These are phyloP conservation scores for Rhynchospora breviuscula DNA, from an alignment of 176 grass and related monocot genomes.

Conservation along the genomic window DNA sequence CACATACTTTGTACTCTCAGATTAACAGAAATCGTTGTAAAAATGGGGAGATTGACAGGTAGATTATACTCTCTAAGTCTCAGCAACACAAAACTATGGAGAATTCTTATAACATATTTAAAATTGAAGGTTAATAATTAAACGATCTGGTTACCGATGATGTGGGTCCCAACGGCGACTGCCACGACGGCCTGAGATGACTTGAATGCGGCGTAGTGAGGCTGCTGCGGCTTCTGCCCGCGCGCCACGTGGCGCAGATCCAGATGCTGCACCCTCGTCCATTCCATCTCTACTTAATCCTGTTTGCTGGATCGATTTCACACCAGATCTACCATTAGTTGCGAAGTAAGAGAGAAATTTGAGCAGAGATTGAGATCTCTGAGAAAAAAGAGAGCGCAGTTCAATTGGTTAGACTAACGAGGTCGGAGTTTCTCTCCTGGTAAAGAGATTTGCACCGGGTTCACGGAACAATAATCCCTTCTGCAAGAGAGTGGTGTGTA, in stretches of 20 bases:
- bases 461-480: background rate
- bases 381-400: background rate
- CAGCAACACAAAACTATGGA: background rate
- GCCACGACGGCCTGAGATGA: conserved; percentile 80
- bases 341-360: background rate
- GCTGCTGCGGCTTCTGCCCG: conserved; percentile 77
- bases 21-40: conserved; percentile 1
- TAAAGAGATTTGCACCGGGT: background rate
- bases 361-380: conserved; percentile 19
- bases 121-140: background rate
- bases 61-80: background rate
- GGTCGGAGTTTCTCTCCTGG: background rate
- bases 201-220: conserved; percentile 77
- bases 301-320: background rate
- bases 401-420: conserved; percentile 9
- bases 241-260: conserved; percentile 90
- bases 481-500: too few relatives aligned
- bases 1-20: background rate
- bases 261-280: conserved; percentile 93
- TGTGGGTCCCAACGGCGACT: conserved; percentile 73
- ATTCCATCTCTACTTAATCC: conserved; percentile 41
- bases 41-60: background rate
- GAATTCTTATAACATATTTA: background rate
- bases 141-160: conserved; percentile 47
- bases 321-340: conserved; percentile 13